Base-by-base conservation (phyloP, 1,284 basidiomycete species). In the Rhodotorula sp. region DNA sequence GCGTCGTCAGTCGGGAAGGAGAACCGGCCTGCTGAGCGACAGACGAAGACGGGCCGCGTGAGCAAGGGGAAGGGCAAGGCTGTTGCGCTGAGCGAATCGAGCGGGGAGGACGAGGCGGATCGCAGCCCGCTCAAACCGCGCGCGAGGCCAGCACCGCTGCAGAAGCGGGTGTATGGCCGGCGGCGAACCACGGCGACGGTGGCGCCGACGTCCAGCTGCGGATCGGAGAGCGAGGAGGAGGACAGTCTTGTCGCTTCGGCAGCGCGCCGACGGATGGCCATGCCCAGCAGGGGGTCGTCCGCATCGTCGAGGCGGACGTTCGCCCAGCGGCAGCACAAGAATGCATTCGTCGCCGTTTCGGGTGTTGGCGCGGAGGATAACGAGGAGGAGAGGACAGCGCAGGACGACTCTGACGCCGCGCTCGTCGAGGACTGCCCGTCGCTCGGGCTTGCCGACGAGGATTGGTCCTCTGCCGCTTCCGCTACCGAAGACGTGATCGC, bases 101-200 rank as follows among this genome's bases (percentile, higher is more conserved):
- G 39, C 41, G 63, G 50, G 9, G 55, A 57, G n/a, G 54, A 57
- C 21, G 60, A 48, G 19, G 32, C 4, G 3, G 44, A 36, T 21
- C 32, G 32, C 32, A 50, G 32, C 54, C 62, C 36, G 62, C 34
- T 56, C 55, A 9, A 46, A 29, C 62, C 27, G n/a, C 46, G 19
- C 34, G 39, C 25, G n/a, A 34, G 15, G 36, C 37, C 36, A 12
- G 48, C 32, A 1, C 41, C 61, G 19, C 1, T 21, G 37, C 41
- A 56, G 32, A 69, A 60, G 66, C 44, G 48, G 32, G 55, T 54
- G 25, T n/a, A 34, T 19, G 29, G n/a, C 5, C 21, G 59, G 27
- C 29, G 51, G 41, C 3, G 34, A 27, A n/a, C 60, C 29, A 15
- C 19, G 48, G 6, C 25, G 25, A 27, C 17, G 34, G 32, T 32